A percentile compares a stretch with the other conserved stretches of the same genome.
Conservation (phyloP, 2,329 filamentous ascomycete genomes). For the Colletotrichum destructivum region DNA sequence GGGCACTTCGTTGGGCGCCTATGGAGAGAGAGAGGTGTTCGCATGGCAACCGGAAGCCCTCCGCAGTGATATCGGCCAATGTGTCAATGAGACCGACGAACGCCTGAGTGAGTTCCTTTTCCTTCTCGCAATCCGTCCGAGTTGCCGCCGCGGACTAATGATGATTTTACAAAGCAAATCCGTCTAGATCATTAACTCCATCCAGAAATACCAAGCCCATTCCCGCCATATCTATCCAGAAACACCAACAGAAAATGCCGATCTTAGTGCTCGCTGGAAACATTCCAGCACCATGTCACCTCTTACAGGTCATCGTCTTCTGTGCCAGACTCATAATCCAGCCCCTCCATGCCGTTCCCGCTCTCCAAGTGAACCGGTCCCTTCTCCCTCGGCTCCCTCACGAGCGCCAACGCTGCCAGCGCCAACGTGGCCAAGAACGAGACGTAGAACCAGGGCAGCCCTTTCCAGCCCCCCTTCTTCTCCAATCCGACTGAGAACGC, state of each 20-base stretch:
- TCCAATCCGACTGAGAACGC: conserved; percentile 56
- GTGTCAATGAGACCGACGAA: neutral
- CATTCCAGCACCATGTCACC: too few relatives aligned
- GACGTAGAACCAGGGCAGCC: conserved; percentile 59
- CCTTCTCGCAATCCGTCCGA: neutral
- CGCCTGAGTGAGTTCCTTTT: neutral
- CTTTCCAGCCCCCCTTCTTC: conserved; percentile 54
- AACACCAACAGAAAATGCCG: neutral
- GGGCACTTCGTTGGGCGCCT: neutral
- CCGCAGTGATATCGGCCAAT: neutral
- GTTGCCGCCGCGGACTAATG: neutral
- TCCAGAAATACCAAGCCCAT: neutral
- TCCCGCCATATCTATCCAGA: neutral
- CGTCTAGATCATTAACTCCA: neutral
- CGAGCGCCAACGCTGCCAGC: conserved; percentile 50
- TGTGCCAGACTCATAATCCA: conserved; percentile 27
- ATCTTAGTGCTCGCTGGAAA: neutral
- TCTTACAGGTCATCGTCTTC: conserved; percentile 29
- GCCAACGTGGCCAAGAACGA: conserved; percentile 49
- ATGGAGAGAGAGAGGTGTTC: neutral
- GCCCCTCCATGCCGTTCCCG: neutral
- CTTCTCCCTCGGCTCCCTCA: conserved; percentile 51
- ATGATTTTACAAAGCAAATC: neutral
- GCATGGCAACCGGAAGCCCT: conserved; percentile 2
- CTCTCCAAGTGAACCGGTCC: conserved; percentile 23